phyloP scores from a whole-genome alignment of 495 filamentous ascomycete species.

The Xylaria flabelliformis region DNA sequence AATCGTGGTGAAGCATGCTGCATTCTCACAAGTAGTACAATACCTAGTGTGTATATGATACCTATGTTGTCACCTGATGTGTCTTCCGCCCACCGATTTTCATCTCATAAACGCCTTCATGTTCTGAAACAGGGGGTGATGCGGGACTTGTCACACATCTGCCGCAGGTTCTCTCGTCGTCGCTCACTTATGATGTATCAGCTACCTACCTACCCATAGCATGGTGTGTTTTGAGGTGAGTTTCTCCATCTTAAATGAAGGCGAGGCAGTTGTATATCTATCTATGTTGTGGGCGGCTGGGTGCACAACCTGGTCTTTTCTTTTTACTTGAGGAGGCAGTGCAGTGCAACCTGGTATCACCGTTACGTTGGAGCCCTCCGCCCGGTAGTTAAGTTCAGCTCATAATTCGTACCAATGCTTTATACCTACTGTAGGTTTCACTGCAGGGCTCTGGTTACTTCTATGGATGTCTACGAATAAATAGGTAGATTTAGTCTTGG shows the following conservation, averaged over 20 bases:
- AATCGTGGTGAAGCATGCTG: background rate
- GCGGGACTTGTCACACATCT: constrained; percentile 16
- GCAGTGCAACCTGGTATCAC: background rate
- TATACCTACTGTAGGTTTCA: too few relatives aligned
- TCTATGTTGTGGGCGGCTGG: background rate
- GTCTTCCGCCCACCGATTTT: background rate
- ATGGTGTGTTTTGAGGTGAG: constrained; percentile 3
- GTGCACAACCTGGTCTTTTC: background rate
- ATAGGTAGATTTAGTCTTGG: background rate
- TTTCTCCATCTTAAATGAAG: background rate
- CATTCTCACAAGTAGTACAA: background rate
- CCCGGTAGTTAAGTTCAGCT: too few relatives aligned
- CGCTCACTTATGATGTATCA: background rate
- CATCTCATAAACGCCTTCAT: background rate
- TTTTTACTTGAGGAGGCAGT: background rate
- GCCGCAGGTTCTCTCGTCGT: constrained; percentile 2
- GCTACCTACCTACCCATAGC: background rate
- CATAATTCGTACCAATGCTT: too few relatives aligned
- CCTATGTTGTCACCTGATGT: background rate
- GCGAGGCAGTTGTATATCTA: background rate
- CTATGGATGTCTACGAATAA: background rate
- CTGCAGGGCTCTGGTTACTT: background rate
- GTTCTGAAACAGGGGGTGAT: constrained; percentile 10
- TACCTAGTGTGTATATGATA: background rate
- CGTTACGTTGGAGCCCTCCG: background rate